Evolutionary conservation across 345 rosid species (phyloP).

Genomic region (thale cress (Arabidopsis thaliana)): DNA sequence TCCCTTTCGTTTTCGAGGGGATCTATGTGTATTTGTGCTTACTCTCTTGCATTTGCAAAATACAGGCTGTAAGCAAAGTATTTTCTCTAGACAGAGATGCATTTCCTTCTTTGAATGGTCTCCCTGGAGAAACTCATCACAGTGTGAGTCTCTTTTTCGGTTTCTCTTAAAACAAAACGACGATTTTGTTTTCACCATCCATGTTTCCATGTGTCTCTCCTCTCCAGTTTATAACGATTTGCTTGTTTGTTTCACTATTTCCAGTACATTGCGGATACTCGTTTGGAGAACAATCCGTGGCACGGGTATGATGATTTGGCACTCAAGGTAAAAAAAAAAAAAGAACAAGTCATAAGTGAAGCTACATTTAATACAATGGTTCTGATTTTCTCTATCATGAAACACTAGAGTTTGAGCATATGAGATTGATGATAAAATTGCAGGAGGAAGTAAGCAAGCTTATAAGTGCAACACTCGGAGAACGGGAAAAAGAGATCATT

Average conservation of each 20-base stretch:
- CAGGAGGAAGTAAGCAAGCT: conserved; percentile 94
- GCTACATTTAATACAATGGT: neutral
- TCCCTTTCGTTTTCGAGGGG: neutral
- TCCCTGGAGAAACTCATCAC: conserved; percentile 91
- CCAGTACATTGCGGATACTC: conserved; percentile 83
- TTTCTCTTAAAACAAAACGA: conserved; percentile 21
- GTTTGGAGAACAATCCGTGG: conserved; percentile 85
- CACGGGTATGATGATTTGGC: conserved; percentile 78
- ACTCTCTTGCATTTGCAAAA: conserved; percentile 25
- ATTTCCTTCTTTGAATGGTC: conserved; percentile 84
- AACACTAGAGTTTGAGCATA: conserved; percentile 16
- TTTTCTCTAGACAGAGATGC: conserved; percentile 92
- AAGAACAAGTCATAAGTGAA: neutral
- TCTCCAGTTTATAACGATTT: conserved; percentile 23
- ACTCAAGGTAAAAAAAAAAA: conserved; percentile 70
- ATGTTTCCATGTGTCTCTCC: conserved; percentile 1
- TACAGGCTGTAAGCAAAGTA: conserved; percentile 79
- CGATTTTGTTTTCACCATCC: neutral
- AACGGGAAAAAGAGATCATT: conserved; percentile 82
- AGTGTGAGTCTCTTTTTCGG: conserved; percentile 59
- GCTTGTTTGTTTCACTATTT: conserved; percentile 28
- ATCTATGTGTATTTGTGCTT: conserved; percentile 25
- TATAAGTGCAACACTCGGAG: conserved; percentile 58
- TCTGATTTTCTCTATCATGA: neutral
- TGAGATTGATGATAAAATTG: conserved; percentile 15